These are phyloP conservation scores for Solanum hybrid DNA, from an alignment of 305 asterid genomes.

Conservation along the genomic window DNA sequence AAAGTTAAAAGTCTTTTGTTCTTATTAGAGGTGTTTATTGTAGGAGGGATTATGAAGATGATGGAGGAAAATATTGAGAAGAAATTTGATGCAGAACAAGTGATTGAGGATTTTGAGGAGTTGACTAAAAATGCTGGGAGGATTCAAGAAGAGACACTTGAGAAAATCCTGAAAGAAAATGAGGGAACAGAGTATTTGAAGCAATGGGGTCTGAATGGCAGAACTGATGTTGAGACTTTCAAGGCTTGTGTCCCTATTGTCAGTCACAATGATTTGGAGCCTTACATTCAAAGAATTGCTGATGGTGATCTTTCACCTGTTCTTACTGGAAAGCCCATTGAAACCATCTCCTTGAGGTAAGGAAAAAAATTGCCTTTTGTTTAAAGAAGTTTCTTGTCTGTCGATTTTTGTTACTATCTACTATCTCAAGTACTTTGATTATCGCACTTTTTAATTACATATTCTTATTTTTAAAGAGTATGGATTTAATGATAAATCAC, in stretches of 20 bases:
- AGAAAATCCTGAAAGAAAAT: conserved; percentile 63
- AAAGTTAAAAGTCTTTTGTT: neutral
- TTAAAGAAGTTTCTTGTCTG: neutral
- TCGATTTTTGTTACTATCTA: neutral
- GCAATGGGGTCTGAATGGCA: conserved; percentile 64
- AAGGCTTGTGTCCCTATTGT: conserved; percentile 61
- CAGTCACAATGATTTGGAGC: conserved; percentile 62
- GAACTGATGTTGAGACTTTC: conserved; percentile 53
- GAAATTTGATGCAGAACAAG: conserved; percentile 45
- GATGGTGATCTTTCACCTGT: conserved; percentile 50
- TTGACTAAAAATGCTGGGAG: conserved; percentile 54
- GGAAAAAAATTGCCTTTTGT: neutral
- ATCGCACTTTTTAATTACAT: neutral
- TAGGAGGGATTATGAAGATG: conserved; percentile 5
- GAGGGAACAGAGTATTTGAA: conserved; percentile 69
- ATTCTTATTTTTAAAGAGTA: neutral
- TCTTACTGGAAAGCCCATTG: conserved; percentile 67
- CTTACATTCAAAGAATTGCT: conserved; percentile 57
- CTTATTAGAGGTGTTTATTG: neutral
- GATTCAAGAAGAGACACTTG: conserved; percentile 61
- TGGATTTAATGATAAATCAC: too few relatives aligned
- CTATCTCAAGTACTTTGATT: neutral
- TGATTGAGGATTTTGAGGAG: conserved; percentile 59
- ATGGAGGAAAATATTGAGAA: conserved; percentile 61
- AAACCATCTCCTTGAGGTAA: conserved; percentile 79